Percentiles rank a stretch among this genome's conserved stretches.
These are phyloP conservation scores for Balansia obtecta DNA, from an alignment of 2,329 filamentous ascomycete species.

Conservation along the genomic window DNA sequence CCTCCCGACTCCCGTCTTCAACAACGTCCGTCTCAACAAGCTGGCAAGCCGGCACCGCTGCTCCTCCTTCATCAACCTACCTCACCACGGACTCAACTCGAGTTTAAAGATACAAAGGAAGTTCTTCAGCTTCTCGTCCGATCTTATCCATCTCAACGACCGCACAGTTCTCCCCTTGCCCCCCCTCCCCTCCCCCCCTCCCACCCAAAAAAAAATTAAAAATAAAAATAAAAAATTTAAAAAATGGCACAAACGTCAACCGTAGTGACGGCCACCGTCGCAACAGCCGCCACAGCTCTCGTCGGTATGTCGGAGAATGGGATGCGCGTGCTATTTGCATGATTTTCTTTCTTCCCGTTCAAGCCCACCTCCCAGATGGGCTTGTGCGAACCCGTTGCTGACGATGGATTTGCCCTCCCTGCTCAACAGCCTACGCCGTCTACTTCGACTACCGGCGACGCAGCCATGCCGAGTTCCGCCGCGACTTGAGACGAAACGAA, in stretches of 20 bases:
- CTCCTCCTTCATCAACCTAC: background rate
- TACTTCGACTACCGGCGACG: conserved; percentile 60
- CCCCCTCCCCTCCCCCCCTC: too few relatives aligned
- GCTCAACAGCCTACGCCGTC: conserved; percentile 43
- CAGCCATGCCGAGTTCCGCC: conserved; percentile 51
- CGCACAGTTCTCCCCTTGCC: background rate
- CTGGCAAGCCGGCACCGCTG: background rate
- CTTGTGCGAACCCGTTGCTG: background rate
- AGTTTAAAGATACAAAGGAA: background rate
- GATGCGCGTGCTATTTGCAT: background rate
- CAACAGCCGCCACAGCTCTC: conserved; percentile 45
- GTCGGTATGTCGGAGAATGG: conserved; percentile 34
- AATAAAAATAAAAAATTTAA: conserved; percentile 1
- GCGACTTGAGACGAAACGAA: conserved; percentile 60
- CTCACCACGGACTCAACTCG: background rate
- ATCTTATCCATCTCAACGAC: conserved; percentile 3
- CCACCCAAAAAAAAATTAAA: too few relatives aligned
- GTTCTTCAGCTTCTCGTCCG: background rate
- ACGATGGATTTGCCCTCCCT: background rate
- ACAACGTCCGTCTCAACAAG: background rate
- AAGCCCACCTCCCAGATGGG: background rate
- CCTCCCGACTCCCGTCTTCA: background rate
- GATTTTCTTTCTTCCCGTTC: conserved; percentile 9
- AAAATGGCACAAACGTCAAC: conserved; percentile 37
- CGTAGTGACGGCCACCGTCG: conserved; percentile 48